Base-by-base conservation (phyloP, 148 eudicot species). In the Chenopodium berlandieri region DNA sequence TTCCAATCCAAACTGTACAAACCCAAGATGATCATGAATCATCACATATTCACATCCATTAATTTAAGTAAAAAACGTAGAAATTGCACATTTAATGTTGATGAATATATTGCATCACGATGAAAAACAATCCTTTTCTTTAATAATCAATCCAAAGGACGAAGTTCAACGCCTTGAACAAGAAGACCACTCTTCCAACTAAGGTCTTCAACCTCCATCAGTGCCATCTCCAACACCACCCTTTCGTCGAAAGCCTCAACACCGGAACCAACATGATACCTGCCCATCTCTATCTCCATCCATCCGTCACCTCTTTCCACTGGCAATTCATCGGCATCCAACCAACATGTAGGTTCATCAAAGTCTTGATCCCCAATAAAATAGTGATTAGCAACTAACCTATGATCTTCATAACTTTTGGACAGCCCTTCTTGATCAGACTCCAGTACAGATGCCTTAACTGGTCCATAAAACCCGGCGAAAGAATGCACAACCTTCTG, bases 221-320 rank as follows among this genome's bases (percentile, higher is more conserved):
- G 6, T 19, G 20, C 34, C 81, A 79, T 79, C 25, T 54, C 50
- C 67, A 79, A 31, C 16, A 32, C 34, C 50, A 56, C 62, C 62
- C 20, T 56, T 73, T 78, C 56, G 9, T 23, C 1, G 3, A 11
- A 50, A 12, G 25, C 34, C 47, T 60, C 37, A 40, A 62, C 82
- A 37, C 14, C 27, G 44, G 44, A 37, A 19, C 60, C 62, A 56
- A 56, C 62, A 11, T 16, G 22, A 56, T 56, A 80, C 44, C 62
- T 73, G 0, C 82, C 82, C 82, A 83, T 73, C 19, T 72, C 69
- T 4, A 78, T 58, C 75, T 83, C 85, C 75, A 83, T 73, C 85
- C 85, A 83, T 44, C 82, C 85, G 34, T 83, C 82, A 72, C 48
- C 77, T 32, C 77, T 60, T 4, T n/a, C 46, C 17, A 44, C 19